A percentile compares a stretch with the other conserved stretches of the same genome.
Evolutionary conservation across 805 yeast species (phyloP).

Genomic region (Komagataella mondaviorum): DNA sequence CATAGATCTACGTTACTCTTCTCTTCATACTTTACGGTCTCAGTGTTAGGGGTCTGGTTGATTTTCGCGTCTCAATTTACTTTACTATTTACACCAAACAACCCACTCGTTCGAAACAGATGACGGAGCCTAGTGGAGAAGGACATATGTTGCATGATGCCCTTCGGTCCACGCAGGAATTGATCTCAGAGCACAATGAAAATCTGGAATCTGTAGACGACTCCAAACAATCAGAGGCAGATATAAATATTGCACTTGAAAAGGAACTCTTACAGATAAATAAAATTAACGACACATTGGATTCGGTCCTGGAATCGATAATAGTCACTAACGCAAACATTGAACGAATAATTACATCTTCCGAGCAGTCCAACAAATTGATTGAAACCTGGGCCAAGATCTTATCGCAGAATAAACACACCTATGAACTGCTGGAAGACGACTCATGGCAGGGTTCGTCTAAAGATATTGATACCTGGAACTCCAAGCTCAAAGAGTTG

Average conservation of each 20-base stretch:
- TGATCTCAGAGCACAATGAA: background rate
- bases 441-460: constrained; percentile 8
- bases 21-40: background rate
- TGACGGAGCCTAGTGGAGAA: background rate
- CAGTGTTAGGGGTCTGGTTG: background rate
- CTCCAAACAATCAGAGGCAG: background rate
- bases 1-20: background rate
- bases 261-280: constrained; percentile 20
- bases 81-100: background rate
- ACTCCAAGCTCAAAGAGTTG: constrained; percentile 6
- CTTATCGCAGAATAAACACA: constrained; percentile 46
- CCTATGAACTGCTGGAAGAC: constrained; percentile 27
- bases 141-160: background rate
- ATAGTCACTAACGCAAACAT: constrained; percentile 17
- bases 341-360: constrained; percentile 21
- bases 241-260: constrained; percentile 1
- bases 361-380: constrained; percentile 32
- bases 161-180: background rate
- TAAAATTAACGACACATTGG: constrained; percentile 19
- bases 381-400: constrained; percentile 50
- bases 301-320: constrained; percentile 17
- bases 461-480: constrained; percentile 20
- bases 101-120: background rate
- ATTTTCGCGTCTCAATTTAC: background rate
- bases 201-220: background rate